Conservation (phyloP, 1,284 basidiomycete species). For the Naganishia sp. region DNA sequence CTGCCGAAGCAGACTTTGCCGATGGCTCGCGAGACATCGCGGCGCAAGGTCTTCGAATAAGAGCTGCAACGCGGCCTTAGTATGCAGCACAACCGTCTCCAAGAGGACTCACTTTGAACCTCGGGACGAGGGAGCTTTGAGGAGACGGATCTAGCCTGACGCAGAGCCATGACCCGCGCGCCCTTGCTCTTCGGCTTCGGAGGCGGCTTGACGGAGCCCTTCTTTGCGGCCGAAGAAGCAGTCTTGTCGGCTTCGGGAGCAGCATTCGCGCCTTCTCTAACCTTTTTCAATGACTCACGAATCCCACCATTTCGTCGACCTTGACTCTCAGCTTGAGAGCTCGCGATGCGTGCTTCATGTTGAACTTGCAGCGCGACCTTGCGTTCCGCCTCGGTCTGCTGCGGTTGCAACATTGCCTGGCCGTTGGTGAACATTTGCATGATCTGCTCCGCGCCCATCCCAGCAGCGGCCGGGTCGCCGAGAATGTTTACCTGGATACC, state of each 20-base stretch:
- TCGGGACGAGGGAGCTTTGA: background rate
- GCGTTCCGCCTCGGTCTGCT: background rate
- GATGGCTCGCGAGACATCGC: background rate
- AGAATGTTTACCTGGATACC: background rate
- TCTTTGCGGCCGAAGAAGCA: background rate
- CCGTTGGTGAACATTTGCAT: background rate
- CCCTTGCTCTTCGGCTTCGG: slow-evolving; percentile 1
- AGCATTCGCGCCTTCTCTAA: background rate
- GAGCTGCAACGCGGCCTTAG: background rate
- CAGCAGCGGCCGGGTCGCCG: background rate
- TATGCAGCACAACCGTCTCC: background rate
- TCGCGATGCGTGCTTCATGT: slow-evolving; percentile 3
- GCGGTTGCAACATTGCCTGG: background rate
- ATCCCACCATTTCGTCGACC: background rate
- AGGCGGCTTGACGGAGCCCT: background rate
- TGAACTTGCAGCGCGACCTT: background rate
- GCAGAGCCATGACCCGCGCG: slow-evolving; percentile 4
- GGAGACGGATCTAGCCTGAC: background rate
- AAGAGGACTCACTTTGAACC: slow-evolving; percentile 3
- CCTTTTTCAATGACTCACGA: too few relatives aligned
- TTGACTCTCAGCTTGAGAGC: background rate
- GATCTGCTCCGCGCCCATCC: too few relatives aligned
- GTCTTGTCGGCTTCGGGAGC: background rate
- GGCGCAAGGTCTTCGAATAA: background rate
- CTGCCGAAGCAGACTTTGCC: background rate